Conservation (phyloP, 2,329 filamentous ascomycete species). For the Calonectria ilicicola region DNA sequence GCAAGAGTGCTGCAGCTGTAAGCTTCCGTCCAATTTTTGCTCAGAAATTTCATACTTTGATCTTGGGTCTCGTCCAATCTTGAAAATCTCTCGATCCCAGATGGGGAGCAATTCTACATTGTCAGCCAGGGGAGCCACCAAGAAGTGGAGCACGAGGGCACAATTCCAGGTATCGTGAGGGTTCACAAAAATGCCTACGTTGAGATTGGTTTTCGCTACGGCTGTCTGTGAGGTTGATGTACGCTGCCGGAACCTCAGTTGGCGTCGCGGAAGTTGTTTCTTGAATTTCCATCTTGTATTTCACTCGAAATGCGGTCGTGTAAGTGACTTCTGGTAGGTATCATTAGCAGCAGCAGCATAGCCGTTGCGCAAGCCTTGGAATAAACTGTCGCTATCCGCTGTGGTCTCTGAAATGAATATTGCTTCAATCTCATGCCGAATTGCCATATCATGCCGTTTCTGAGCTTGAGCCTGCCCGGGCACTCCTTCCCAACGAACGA, state of each 20-base stretch:
- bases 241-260: constrained; percentile 40
- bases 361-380: constrained; percentile 5
- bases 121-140: constrained; percentile 26
- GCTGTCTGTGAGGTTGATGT: constrained; percentile 39
- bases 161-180: constrained; percentile 2
- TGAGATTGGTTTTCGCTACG: constrained; percentile 41
- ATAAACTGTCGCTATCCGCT: not conserved
- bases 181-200: constrained; percentile 32
- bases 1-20: constrained; percentile 49
- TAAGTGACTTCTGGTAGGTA: constrained; percentile 33
- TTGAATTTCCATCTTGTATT: constrained; percentile 34
- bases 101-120: constrained; percentile 44
- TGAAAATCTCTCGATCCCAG: constrained; percentile 47
- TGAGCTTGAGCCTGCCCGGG: not conserved
- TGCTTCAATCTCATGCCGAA: not conserved
- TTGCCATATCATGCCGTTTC: not conserved
- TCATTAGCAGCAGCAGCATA: constrained; percentile 7
- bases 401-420: not conserved
- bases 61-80: constrained; percentile 49
- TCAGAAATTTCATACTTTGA: constrained; percentile 45
- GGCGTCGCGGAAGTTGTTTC: not conserved
- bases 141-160: constrained; percentile 16
- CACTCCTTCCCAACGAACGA: constrained; percentile 2
- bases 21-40: not conserved
- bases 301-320: constrained; percentile 22